These are phyloP conservation scores for Blastobotrys raffinosifermentans DNA, from an alignment of 1,139 yeast species.

Conservation along the genomic window DNA sequence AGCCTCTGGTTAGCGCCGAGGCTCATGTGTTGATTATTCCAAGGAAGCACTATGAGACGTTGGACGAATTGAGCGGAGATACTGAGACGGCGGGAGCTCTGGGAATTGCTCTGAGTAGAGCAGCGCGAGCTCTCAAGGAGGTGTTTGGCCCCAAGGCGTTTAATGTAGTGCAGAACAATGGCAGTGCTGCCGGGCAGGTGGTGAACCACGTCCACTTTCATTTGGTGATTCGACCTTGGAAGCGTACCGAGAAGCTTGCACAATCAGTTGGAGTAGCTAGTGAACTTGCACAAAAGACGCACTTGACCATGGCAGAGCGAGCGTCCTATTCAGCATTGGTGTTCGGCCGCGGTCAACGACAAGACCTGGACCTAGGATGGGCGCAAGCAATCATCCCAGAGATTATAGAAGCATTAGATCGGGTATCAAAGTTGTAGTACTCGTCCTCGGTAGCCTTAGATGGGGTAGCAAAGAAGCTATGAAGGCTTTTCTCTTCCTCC, in stretches of 20 bases:
- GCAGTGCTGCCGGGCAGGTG: constrained; percentile 78
- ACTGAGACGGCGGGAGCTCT: constrained; percentile 57
- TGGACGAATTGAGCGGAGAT: constrained; percentile 76
- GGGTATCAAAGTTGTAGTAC: too few relatives aligned
- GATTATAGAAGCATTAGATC: constrained; percentile 10
- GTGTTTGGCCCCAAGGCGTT: constrained; percentile 68
- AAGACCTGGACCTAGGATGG: constrained; percentile 27
- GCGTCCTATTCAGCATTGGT: constrained; percentile 23
- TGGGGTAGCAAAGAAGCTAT: too few relatives aligned
- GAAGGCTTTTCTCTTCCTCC: too few relatives aligned
- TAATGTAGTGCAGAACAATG: constrained; percentile 81
- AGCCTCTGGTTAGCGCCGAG: constrained; percentile 54
- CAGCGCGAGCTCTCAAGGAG: constrained; percentile 47
- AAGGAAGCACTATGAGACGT: constrained; percentile 71
- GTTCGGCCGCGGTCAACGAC: constrained; percentile 29
- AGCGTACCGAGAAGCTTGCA: constrained; percentile 7
- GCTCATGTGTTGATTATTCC: constrained; percentile 81
- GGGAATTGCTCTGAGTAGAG: constrained; percentile 60
- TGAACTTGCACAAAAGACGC: constrained; percentile 7
- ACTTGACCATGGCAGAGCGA: constrained; percentile 12
- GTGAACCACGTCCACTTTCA: constrained; percentile 93
- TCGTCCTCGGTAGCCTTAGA: too few relatives aligned
- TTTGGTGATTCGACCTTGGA: constrained; percentile 26
- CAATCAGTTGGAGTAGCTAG: constrained; percentile 10
- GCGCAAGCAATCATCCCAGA: constrained; percentile 15